A percentile compares a stretch with the other conserved stretches of the same genome.
phyloP scores from a whole-genome alignment of 2,329 filamentous ascomycete species.

The Bisporella sp. region DNA sequence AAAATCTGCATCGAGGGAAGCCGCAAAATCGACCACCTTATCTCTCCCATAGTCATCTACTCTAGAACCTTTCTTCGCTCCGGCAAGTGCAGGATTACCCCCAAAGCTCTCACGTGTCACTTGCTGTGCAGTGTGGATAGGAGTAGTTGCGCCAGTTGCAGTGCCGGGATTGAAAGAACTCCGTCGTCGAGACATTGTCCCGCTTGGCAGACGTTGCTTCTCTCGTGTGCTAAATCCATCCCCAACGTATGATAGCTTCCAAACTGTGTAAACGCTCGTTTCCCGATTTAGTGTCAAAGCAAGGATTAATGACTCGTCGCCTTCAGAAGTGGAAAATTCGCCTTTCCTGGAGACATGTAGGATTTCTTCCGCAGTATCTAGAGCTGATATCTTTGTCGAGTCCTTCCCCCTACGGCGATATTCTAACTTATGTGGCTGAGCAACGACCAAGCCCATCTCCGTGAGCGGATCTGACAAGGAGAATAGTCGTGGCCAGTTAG shows the following conservation, averaged over 20 bases:
- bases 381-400: conserved; percentile 42
- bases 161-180: conserved; percentile 62
- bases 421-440: conserved; percentile 32
- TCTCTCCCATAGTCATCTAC: conserved; percentile 18
- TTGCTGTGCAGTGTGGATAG: conserved; percentile 51
- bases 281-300: conserved; percentile 77
- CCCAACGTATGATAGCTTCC: conserved; percentile 72
- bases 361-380: conserved; percentile 75
- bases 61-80: conserved; percentile 14
- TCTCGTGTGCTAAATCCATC: conserved; percentile 47
- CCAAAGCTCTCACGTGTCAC: conserved; percentile 74
- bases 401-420: conserved; percentile 32
- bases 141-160: conserved; percentile 70
- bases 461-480: conserved; percentile 79
- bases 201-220: conserved; percentile 19
- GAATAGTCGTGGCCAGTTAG: conserved; percentile 68
- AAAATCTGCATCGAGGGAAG: conserved; percentile 65
- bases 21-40: conserved; percentile 51
- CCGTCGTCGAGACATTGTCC: conserved; percentile 40
- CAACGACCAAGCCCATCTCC: conserved; percentile 78
- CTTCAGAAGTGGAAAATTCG: conserved; percentile 36
- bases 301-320: conserved; percentile 53
- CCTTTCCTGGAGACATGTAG: conserved; percentile 69
- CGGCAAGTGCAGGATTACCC: conserved; percentile 9
- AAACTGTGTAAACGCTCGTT: conserved; percentile 72